Base-by-base conservation (phyloP, 2,329 filamentous ascomycete genomes). In the Colletotrichum caudatum region DNA sequence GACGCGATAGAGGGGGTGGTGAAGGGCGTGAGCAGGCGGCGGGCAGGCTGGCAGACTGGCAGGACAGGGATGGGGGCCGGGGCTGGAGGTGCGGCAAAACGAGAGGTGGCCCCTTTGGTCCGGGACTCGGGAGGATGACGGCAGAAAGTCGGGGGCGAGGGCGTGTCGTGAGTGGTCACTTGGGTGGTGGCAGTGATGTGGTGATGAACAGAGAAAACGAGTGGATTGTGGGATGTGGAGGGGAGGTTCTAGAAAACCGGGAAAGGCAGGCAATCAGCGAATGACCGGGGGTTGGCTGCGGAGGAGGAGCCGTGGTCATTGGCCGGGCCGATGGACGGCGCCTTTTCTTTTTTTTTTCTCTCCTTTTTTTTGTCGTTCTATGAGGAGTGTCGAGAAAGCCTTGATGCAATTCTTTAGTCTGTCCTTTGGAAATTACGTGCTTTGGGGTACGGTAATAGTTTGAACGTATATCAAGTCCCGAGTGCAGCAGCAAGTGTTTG, bases 191-290 rank as follows among this genome's bases (percentile, higher is more conserved):
- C 46, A 50, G 14, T 50, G 41, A 44, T 23, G 39, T 59, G 53
- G 57, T 35, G 58, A 14, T 64, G 23, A 23, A 20, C 14, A 63
- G 51, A 53, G 41, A 26, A 20, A 63, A 7, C 23, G 53, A 63
- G 41, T 51, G 66, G 37, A 60, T 51, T 50, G 57, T 66, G 66
- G 51, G 57, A 41, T 71, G 65, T 64, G 69, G 69, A 64, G 69
- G 69, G 58, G 69, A 54, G 50, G 18, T 72, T 64, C 60, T 59
- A 60, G 60, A 69, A 68, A 72, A 50, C 69, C 33, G 59, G 69
- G 60, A 37, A 72, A 54, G 33, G 7, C 16, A 59, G 26, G 7
- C 16, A 59, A 18, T 11, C 37, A 68, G 69, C 69, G 60, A 70
- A 72, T 70, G 66, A 65, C 66, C 54, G 65, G 54, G 48, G 62